phyloP scores from a whole-genome alignment of 805 yeast genomes.

The Suhomyces sp. region DNA sequence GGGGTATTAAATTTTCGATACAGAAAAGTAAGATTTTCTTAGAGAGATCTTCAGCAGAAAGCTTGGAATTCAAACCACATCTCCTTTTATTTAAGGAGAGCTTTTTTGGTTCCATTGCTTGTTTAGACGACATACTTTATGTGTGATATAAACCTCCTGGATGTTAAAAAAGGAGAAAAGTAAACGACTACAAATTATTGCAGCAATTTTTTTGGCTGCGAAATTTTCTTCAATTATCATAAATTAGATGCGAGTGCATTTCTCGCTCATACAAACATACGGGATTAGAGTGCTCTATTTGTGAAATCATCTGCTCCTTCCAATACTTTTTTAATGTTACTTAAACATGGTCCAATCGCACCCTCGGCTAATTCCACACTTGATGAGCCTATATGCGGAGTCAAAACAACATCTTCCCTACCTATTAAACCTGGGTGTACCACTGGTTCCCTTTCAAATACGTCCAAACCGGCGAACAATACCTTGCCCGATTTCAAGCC shows the following conservation, averaged over 20 bases:
- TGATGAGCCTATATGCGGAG: conserved; percentile 26
- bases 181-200: not conserved
- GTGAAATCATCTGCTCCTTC: not conserved
- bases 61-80: not conserved
- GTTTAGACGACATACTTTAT: not conserved
- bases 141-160: not conserved
- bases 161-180: not conserved
- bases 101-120: not conserved
- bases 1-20: conserved; percentile 21
- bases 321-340: conserved; percentile 18
- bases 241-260: not conserved
- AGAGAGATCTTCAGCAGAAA: conserved; percentile 3
- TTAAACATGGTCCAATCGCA: conserved; percentile 9
- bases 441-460: conserved; percentile 23
- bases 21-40: conserved; percentile 13
- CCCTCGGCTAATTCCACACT: conserved; percentile 14
- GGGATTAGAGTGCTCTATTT: not conserved
- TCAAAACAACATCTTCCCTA: conserved; percentile 23
- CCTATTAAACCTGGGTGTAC: conserved; percentile 19
- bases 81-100: not conserved
- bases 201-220: not conserved
- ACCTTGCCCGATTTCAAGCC: conserved; percentile 24
- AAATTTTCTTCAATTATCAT: not conserved
- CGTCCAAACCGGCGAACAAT: conserved; percentile 26
- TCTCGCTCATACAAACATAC: not conserved